Evolutionary conservation across 2,329 filamentous ascomycete genomes (phyloP).

Genomic region (Cylindrodendrum hubeiense): DNA sequence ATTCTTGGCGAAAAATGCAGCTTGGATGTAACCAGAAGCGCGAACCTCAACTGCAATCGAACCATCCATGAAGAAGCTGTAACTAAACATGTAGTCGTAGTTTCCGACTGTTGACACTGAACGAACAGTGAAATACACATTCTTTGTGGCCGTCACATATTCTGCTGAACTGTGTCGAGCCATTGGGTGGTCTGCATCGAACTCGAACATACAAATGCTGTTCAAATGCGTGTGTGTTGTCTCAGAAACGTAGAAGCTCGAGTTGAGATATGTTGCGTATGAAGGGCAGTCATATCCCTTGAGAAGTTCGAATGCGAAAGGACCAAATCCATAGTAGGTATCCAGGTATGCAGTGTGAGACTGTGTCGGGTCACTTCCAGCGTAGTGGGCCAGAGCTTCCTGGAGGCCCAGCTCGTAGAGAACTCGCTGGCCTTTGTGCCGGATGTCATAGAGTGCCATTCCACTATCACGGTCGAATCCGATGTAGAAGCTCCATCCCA

Average conservation of each 20-base stretch:
- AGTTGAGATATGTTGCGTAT: constrained; percentile 63
- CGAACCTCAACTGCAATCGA: constrained; percentile 54
- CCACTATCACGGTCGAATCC: constrained; percentile 61
- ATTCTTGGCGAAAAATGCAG: constrained; percentile 52
- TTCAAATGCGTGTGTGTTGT: constrained; percentile 59
- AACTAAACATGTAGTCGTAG: constrained; percentile 57
- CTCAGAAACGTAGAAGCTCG: constrained; percentile 57
- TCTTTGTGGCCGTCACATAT: constrained; percentile 18
- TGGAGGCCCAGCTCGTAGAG: constrained; percentile 69
- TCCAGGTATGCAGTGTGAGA: constrained; percentile 61
- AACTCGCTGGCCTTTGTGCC: constrained; percentile 65
- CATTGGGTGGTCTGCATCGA: constrained; percentile 61
- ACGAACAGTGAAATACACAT: constrained; percentile 16
- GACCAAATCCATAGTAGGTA: constrained; percentile 60
- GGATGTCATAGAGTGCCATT: constrained; percentile 63
- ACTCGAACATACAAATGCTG: constrained; percentile 69
- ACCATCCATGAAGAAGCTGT: constrained; percentile 51
- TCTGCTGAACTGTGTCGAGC: constrained; percentile 47
- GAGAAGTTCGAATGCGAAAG: constrained; percentile 58
- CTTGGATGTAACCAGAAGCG: constrained; percentile 54
- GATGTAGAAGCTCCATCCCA: constrained; percentile 60
- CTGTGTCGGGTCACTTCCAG: constrained; percentile 60
- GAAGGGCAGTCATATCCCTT: constrained; percentile 65
- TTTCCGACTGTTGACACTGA: constrained; percentile 52
- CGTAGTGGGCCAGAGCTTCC: constrained; percentile 67